These are phyloP conservation scores for Cystobasidium tubakii DNA, from an alignment of 768 basidiomycete species.

Conservation along the genomic window DNA sequence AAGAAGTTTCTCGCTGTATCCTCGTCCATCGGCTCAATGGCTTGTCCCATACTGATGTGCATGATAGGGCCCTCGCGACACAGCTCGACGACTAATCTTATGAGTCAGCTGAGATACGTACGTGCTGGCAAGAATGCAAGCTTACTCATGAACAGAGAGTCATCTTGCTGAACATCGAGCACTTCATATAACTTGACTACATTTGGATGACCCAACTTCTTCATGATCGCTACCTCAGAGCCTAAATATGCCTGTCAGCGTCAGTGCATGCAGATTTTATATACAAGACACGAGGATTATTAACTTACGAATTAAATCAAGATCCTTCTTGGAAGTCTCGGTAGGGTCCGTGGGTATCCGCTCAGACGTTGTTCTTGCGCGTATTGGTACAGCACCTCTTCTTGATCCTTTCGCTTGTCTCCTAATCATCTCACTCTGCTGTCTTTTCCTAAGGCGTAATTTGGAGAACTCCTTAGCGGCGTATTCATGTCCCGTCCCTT, in stretches of 20 bases:
- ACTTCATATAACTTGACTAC: conserved; percentile 63
- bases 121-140: background rate
- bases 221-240: conserved; percentile 97
- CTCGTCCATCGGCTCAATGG: conserved; percentile 36
- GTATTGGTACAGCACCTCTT: conserved; percentile 24
- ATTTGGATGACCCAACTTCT: conserved; percentile 56
- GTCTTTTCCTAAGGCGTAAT: conserved; percentile 31
- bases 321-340: conserved; percentile 41
- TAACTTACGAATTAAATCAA: conserved; percentile 9
- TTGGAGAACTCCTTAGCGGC: conserved; percentile 40
- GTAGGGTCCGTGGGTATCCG: conserved; percentile 27
- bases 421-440: conserved; percentile 36
- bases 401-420: conserved; percentile 26
- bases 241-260: conserved; percentile 53
- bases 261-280: no score
- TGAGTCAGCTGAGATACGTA: background rate
- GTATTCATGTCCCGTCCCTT: conserved; percentile 36
- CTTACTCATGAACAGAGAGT: conserved; percentile 43
- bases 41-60: conserved; percentile 15
- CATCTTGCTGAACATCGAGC: conserved; percentile 44
- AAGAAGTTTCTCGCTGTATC: conserved; percentile 41
- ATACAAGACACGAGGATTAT: background rate
- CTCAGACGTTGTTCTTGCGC: conserved; percentile 35
- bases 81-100: conserved; percentile 35
- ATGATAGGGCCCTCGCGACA: conserved; percentile 35